Conservation (phyloP, 441 rosid genomes). For the Manihot esculenta region DNA sequence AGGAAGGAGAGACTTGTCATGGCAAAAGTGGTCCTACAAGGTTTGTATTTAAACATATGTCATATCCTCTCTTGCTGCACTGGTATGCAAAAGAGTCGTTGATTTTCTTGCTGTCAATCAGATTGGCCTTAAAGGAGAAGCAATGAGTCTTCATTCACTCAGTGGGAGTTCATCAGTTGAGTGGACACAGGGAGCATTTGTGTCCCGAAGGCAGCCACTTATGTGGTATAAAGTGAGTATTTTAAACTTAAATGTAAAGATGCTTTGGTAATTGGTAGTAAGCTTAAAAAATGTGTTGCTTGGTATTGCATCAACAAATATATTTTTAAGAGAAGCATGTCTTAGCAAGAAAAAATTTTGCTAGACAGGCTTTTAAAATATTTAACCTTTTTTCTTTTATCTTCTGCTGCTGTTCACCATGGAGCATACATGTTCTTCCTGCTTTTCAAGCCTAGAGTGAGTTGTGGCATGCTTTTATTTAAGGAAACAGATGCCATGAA, state of each 20-base stretch:
- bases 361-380: neutral
- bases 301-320: neutral
- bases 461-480: neutral
- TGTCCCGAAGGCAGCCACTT: constrained; percentile 75
- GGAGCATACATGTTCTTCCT: neutral
- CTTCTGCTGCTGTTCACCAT: neutral
- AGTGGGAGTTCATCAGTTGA: constrained; percentile 85
- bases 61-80: neutral
- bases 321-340: no score
- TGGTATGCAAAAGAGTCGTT: constrained; percentile 14
- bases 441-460: neutral
- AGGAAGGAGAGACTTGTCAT: constrained; percentile 83
- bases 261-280: neutral
- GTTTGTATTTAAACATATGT: constrained; percentile 34
- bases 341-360: no score
- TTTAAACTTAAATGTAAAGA: constrained; percentile 3
- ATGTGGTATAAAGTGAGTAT: constrained; percentile 87
- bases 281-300: neutral
- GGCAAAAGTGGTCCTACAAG: constrained; percentile 99
- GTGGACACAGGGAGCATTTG: constrained; percentile 82
- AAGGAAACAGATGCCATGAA: neutral
- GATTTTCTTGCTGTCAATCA: constrained; percentile 28
- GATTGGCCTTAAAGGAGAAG: constrained; percentile 95
- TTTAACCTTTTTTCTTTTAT: neutral
- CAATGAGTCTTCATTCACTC: constrained; percentile 78